Evolutionary conservation across 371 early-diverging fungal species (phyloP).

Genomic region (Thermomucor indicae-seudaticae): DNA sequence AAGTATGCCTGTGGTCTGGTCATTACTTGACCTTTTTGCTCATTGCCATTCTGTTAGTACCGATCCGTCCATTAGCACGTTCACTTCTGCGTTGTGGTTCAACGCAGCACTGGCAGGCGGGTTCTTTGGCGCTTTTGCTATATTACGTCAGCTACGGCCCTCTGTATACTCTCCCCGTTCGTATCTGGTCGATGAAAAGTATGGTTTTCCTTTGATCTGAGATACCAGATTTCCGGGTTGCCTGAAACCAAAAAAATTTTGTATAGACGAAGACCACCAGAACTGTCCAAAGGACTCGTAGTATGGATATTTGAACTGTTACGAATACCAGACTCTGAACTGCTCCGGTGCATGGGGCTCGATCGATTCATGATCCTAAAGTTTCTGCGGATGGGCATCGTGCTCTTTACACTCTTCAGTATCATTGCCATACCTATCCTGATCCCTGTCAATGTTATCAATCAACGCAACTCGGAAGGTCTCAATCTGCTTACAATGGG

Average conservation of each 20-base stretch:
- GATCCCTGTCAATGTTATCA: slow-evolving; percentile 60
- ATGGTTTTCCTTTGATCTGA: slow-evolving; percentile 6
- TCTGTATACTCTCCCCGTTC: slow-evolving; percentile 71
- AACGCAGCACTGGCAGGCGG: slow-evolving; percentile 54
- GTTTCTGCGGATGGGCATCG: slow-evolving; percentile 58
- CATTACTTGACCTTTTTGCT: not conserved
- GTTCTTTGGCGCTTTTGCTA: slow-evolving; percentile 53
- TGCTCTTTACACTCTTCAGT: slow-evolving; percentile 52
- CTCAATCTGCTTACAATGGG: slow-evolving; percentile 59
- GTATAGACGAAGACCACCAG: slow-evolving; percentile 55
- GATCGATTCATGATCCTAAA: slow-evolving; percentile 81
- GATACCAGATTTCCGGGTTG: no score
- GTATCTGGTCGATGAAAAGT: slow-evolving; percentile 61
- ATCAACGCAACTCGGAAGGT: slow-evolving; percentile 34
- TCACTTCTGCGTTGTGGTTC: slow-evolving; percentile 64
- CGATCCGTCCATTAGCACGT: slow-evolving; percentile 51
- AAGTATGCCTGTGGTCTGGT: not conserved
- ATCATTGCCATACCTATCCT: slow-evolving; percentile 60
- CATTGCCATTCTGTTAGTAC: slow-evolving; percentile 16
- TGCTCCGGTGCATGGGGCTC: slow-evolving; percentile 62
- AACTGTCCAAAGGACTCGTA: slow-evolving; percentile 44
- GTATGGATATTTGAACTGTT: slow-evolving; percentile 62
- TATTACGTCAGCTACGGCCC: slow-evolving; percentile 51
- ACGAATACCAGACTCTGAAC: slow-evolving; percentile 48
- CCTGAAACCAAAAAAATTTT: not conserved